Evolutionary conservation across 139 green algal genomes (phyloP), one percentile per base, ranked within the genome.

Genomic region (Astrephomene gubernaculifera): DNA sequence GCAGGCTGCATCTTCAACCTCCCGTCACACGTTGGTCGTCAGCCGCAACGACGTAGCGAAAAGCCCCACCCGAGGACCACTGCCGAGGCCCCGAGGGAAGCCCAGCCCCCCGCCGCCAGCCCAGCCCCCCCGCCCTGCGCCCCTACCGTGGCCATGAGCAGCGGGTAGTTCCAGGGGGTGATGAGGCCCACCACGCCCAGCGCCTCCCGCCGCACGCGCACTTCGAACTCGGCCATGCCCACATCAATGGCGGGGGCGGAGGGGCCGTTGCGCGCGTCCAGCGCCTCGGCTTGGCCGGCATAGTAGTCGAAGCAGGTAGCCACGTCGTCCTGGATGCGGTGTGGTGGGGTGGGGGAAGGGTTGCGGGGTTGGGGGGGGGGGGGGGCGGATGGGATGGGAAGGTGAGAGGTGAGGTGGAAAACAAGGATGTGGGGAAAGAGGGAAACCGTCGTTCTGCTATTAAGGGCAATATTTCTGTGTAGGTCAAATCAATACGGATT

Each of bases 121-220:
- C n/a, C 63, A 38, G 24, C 35, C 36, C 7, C 38, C 44, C 31
- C 71, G 64, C 21, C 49, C 71, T 36, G 3, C 27, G 35, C 12
- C 44, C 87, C 83, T 38, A 93, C 89, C 71, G 89, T 85, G 9
- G 92, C 93, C 92, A 97, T 95, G 14, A 98, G 92, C 52, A 97
- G 81, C 0, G 96, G 96, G 83, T 98, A 98, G 91, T 98, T 98
- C 95, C 95, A 98, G 6, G 95, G 94, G 1, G 94, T 96, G 89
- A 98, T 97, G 21, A 96, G 90, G 21, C 76, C 96, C 39, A 96
- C 94, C 45, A 96, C 93, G 0, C 94, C 93, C 43, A 97, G 79
- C 4, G 94, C 83, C 44, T 79, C 79, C 4, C 79, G 65, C 45
- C 65, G 41, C 17, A 86, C 79, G 5, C 61, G 53, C 38, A 92